Conservation (phyloP, 192 early-diverging fungal genomes). For the Chytriomyces hyalinus region DNA sequence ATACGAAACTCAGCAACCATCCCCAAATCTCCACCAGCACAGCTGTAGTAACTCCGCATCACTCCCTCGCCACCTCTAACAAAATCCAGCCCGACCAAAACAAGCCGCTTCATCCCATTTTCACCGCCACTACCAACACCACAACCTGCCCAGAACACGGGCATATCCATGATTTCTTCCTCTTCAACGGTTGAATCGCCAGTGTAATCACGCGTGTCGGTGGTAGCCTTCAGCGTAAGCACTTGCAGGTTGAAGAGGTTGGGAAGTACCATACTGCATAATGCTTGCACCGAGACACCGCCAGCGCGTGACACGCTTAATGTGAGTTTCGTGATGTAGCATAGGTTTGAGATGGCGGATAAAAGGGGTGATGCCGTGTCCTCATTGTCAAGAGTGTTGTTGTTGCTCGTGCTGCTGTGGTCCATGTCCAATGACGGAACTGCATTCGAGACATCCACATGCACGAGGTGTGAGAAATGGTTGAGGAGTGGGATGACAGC, state of each 20-base stretch:
- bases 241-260: neutral
- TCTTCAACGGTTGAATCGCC: constrained; percentile 36
- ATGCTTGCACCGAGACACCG: constrained; percentile 6
- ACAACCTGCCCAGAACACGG: constrained; percentile 2
- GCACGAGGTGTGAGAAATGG: neutral
- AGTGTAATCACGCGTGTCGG: constrained; percentile 12
- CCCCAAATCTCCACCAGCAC: constrained; percentile 26
- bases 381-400: neutral
- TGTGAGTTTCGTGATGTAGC: neutral
- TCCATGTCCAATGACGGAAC: neutral
- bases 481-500: constrained; percentile 7
- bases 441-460: neutral
- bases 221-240: constrained; percentile 13
- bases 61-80: constrained; percentile 28
- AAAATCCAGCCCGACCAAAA: constrained; percentile 36
- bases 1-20: constrained; percentile 20
- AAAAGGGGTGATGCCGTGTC: neutral
- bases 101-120: neutral
- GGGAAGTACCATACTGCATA: neutral
- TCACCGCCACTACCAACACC: neutral
- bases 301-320: neutral
- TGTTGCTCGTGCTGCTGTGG: neutral
- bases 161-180: constrained; percentile 28
- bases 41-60: constrained; percentile 25
- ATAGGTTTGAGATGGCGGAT: neutral